These are phyloP conservation scores for Salix udensis DNA, from an alignment of 345 rosid species.

Conservation along the genomic window DNA sequence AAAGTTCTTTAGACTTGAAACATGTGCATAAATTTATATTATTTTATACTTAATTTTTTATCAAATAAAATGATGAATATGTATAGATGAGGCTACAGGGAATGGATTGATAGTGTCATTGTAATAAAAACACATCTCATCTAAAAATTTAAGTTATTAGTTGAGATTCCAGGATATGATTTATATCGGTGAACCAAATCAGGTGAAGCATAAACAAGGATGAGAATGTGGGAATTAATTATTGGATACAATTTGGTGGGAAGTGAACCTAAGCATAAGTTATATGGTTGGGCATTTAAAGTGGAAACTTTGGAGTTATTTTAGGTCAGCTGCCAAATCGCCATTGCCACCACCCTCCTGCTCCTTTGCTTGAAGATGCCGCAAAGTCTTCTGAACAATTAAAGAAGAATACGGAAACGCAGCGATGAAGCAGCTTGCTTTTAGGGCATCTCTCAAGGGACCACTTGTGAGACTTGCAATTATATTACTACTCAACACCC, in stretches of 20 bases:
- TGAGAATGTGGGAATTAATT: background rate
- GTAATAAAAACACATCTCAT: too few relatives aligned
- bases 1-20: too few relatives aligned
- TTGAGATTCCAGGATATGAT: too few relatives aligned
- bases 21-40: too few relatives aligned
- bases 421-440: background rate
- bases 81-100: too few relatives aligned
- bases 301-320: background rate
- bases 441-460: background rate
- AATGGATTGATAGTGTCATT: too few relatives aligned
- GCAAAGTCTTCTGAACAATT: background rate
- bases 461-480: background rate
- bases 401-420: background rate
- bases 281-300: background rate
- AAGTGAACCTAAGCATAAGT: background rate
- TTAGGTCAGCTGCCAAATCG: background rate
- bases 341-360: background rate
- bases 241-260: background rate
- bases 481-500: background rate
- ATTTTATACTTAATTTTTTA: too few relatives aligned
- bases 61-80: too few relatives aligned
- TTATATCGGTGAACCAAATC: background rate
- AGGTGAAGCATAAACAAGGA: background rate
- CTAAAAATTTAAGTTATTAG: too few relatives aligned
- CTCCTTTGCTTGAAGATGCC: slow-evolving; percentile 1